phyloP scores from a whole-genome alignment of 176 grass and related monocot species.

The Panicum miliaceum region DNA sequence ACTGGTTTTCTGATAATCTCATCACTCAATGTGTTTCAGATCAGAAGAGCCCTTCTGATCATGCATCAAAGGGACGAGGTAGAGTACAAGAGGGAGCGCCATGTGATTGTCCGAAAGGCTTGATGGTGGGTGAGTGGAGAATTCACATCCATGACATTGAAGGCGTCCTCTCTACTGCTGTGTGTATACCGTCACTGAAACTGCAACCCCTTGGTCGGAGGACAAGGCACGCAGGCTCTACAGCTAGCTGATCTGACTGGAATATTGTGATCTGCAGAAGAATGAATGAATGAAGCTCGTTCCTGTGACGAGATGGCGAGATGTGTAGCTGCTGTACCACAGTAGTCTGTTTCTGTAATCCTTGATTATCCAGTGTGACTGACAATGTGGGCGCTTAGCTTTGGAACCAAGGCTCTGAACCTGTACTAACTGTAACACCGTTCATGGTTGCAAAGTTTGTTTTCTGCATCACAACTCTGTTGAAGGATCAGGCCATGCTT shows the following conservation, averaged over 20 bases:
- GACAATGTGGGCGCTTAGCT: neutral
- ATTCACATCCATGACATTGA: neutral
- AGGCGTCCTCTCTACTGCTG: neutral
- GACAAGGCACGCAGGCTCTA: neutral
- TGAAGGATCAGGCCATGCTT: neutral
- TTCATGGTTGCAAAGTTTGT: constrained; percentile 16
- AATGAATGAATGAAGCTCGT: neutral
- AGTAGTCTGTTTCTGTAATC: constrained; percentile 8
- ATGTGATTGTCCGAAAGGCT: constrained; percentile 87
- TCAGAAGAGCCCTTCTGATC: constrained; percentile 93
- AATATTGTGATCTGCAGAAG: neutral
- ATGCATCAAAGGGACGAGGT: constrained; percentile 99
- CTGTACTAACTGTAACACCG: neutral
- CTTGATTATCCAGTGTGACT: neutral
- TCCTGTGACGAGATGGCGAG: neutral
- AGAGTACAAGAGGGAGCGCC: constrained; percentile 92
- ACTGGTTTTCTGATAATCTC: neutral
- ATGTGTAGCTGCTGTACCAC: constrained; percentile 22
- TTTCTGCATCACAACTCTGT: neutral
- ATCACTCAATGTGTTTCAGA: constrained; percentile 46
- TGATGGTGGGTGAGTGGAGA: constrained; percentile 31
- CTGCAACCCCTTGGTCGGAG: neutral
- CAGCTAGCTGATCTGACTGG: neutral
- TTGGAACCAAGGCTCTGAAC: constrained; percentile 10
- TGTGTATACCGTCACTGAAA: constrained; percentile 23